phyloP scores from a whole-genome alignment of 2,329 filamentous ascomycete genomes.

The Coccinonectria pachysandricola region DNA sequence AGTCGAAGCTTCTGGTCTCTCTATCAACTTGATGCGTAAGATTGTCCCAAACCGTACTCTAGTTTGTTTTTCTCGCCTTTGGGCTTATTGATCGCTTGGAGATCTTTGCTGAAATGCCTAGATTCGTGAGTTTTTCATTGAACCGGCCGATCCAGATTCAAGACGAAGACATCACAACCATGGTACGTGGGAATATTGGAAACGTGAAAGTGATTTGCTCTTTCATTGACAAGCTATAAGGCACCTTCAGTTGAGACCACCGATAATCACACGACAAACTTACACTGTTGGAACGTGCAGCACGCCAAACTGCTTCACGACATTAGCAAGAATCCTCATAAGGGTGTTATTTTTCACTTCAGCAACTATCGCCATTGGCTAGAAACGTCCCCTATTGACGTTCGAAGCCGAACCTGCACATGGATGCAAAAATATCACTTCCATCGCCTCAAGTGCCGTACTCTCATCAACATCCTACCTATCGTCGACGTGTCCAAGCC shows the following conservation, averaged over 20 bases:
- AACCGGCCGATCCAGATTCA: conserved; percentile 6
- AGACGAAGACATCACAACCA: conserved; percentile 6
- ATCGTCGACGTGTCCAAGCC: conserved; percentile 1
- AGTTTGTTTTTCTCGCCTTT: too few relatives aligned
- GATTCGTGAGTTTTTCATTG: neutral
- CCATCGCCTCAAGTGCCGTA: conserved; percentile 2
- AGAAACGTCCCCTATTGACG: conserved; percentile 3
- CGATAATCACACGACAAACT: too few relatives aligned
- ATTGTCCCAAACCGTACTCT: neutral
- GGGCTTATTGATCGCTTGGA: too few relatives aligned
- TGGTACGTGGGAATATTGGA: too few relatives aligned
- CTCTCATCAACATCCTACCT: conserved; percentile 1
- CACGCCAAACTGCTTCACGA: conserved; percentile 5
- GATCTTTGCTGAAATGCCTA: too few relatives aligned
- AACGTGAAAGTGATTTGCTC: too few relatives aligned
- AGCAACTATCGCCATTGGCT: conserved; percentile 7
- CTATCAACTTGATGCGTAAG: conserved; percentile 6
- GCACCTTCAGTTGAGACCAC: too few relatives aligned
- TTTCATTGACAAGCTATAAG: too few relatives aligned
- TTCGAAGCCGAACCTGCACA: neutral
- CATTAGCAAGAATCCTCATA: conserved; percentile 1
- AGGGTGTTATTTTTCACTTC: conserved; percentile 5
- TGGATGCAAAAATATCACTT: conserved; percentile 4
- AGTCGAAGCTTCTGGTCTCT: conserved; percentile 4
- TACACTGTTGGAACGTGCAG: conserved; percentile 4